Evolutionary conservation across 2,329 filamentous ascomycete genomes (phyloP).

Genomic region (Cylindrodendrum hubeiense): DNA sequence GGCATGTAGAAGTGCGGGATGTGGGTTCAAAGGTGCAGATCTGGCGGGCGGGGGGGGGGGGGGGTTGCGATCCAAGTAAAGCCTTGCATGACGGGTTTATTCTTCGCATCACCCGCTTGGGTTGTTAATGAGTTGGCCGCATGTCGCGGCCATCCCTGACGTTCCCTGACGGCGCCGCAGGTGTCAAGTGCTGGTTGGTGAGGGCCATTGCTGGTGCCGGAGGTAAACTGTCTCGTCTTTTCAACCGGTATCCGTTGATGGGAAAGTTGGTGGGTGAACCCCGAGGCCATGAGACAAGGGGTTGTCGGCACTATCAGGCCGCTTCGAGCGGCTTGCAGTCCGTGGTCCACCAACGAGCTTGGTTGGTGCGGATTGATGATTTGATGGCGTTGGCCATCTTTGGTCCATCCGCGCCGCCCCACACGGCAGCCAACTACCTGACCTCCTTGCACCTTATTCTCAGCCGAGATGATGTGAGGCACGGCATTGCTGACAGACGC

Average conservation of each 20-base stretch:
- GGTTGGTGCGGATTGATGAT: constrained; percentile 24
- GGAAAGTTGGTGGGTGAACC: constrained; percentile 38
- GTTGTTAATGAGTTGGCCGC: constrained; percentile 2
- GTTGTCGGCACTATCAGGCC: constrained; percentile 35
- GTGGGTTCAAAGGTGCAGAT: constrained; percentile 36
- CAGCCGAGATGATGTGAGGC: constrained; percentile 5
- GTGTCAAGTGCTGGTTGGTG: constrained; percentile 6
- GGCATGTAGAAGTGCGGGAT: constrained; percentile 28
- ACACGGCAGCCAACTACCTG: constrained; percentile 30
- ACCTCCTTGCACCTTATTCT: constrained; percentile 8
- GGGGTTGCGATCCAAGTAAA: constrained; percentile 25
- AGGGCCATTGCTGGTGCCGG: constrained; percentile 3
- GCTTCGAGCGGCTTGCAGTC: constrained; percentile 41
- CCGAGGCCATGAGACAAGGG: constrained; percentile 39
- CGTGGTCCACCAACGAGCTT: constrained; percentile 31
- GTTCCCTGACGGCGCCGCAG: not conserved
- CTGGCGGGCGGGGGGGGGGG: too few species aligned
- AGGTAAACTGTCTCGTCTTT: constrained; percentile 1
- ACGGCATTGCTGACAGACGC: constrained; percentile 8
- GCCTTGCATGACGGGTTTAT: constrained; percentile 17
- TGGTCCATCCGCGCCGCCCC: constrained; percentile 23
- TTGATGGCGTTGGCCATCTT: constrained; percentile 30
- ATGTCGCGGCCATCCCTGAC: not conserved
- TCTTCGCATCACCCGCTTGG: constrained; percentile 13
- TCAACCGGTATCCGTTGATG: not conserved